phyloP scores from a whole-genome alignment of 2,329 filamentous ascomycete species.

The Anisogramma anomala region DNA sequence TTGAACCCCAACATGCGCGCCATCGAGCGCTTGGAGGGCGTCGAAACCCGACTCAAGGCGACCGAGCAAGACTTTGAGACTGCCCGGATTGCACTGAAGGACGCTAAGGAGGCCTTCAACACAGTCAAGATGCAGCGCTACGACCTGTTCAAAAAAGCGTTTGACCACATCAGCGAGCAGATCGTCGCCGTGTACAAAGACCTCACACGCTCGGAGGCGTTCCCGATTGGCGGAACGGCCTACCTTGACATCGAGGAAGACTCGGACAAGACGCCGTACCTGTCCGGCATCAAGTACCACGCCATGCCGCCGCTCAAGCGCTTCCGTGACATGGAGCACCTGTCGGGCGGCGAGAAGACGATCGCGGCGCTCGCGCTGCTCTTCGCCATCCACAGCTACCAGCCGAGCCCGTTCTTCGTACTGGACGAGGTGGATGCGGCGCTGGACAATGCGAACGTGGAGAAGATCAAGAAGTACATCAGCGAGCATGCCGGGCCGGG shows the following conservation, averaged over 20 bases:
- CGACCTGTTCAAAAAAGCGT: slow-evolving; percentile 90
- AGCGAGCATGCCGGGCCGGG: slow-evolving; percentile 86
- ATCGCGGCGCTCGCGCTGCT: slow-evolving; percentile 95
- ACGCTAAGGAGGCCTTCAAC: slow-evolving; percentile 73
- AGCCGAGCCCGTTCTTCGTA: slow-evolving; percentile 93
- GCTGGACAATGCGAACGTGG: slow-evolving; percentile 94
- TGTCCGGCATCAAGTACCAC: slow-evolving; percentile 94
- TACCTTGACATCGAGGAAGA: slow-evolving; percentile 91
- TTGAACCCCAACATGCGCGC: slow-evolving; percentile 95
- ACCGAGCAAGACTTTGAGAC: slow-evolving; percentile 86
- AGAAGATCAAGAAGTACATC: slow-evolving; percentile 93
- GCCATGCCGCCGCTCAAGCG: slow-evolving; percentile 97
- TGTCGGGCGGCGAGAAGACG: slow-evolving; percentile 95
- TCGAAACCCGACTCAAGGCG: slow-evolving; percentile 68
- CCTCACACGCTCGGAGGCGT: slow-evolving; percentile 79
- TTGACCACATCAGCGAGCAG: slow-evolving; percentile 87
- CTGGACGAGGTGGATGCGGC: slow-evolving; percentile 96
- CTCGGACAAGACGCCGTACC: slow-evolving; percentile 89
- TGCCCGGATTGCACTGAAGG: slow-evolving; percentile 61
- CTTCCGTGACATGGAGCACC: slow-evolving; percentile 97
- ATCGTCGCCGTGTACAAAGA: slow-evolving; percentile 93
- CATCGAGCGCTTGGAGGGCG: slow-evolving; percentile 77
- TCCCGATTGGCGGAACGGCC: slow-evolving; percentile 77
- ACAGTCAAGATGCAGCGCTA: slow-evolving; percentile 70
- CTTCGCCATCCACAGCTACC: slow-evolving; percentile 93